Base-by-base conservation (phyloP, 78 protist genomes). In the Dictyostelium intermedium region DNA sequence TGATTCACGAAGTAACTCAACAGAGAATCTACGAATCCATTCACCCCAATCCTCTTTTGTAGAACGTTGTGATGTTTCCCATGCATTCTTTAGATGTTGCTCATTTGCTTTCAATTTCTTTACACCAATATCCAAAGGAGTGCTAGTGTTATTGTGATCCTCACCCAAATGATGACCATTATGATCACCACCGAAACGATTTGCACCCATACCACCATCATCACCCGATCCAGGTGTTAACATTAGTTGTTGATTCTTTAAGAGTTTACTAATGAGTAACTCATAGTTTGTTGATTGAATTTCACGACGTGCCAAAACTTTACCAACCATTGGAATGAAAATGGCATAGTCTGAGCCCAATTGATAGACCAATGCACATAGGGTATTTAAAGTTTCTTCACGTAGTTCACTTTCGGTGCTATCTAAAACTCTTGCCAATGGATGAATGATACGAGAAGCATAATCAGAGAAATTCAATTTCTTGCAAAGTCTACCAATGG, bases 11-110 rank as follows among this genome's bases (percentile, higher is more conserved):
- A 99, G 91, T 76, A 99, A 73, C 81, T 97, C 99, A 14, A 98
- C 93, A 32, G 96, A 53, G 81, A 99, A 97, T 45, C 96, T 60
- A 23, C 99, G 95, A 45, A 98, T 91, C 99, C 99, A 99, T 76
- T 97, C 98, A 35, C 73, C 14, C 99, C 99, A 99, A 69, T 99
- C 99, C 32, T 98, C 99, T 63, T 81, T 83, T 23, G 99, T 96
- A 4, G 96, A 34, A 32, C 96, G 85, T 66, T 98, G 96, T 43
- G 96, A 25, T 5, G 94, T 84, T 47, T 97, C 98, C 99, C 99
- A 98, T 18, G 99, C 97, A 85, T 76, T 53, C 83, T 85, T 77
- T 13, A 98, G 84, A 35, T 91, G 94, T 53, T 35, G 74, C 82
- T 95, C 98, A 85, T 97, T 95, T 37, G 96, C 96, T n/a, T 34